Conservation (phyloP, 768 basidiomycete genomes). For the Trametes cubensis region DNA sequence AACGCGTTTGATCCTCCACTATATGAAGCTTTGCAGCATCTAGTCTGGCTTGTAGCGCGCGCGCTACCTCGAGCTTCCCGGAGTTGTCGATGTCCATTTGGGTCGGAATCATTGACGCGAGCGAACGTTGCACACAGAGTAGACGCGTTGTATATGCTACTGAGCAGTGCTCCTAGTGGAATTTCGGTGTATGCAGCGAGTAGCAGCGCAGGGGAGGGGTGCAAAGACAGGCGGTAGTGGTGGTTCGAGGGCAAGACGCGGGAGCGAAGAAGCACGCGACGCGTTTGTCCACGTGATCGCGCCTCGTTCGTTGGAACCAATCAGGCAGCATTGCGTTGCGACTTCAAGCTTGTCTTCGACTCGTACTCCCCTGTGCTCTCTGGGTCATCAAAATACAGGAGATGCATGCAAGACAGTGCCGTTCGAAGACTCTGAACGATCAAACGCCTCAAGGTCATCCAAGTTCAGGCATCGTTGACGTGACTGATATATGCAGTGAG, state of each 20-base stretch:
- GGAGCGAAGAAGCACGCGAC: slow-evolving; percentile 3
- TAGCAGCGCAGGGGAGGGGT: background rate
- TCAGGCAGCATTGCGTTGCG: too few relatives aligned
- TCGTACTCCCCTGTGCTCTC: too few relatives aligned
- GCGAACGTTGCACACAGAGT: background rate
- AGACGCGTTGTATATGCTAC: too few relatives aligned
- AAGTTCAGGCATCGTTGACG: too few relatives aligned
- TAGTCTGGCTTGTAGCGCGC: slow-evolving; percentile 21
- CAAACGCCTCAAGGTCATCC: too few relatives aligned
- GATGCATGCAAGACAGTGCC: too few relatives aligned
- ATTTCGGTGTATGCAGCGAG: background rate
- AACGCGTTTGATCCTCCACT: slow-evolving; percentile 23
- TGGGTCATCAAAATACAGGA: too few relatives aligned
- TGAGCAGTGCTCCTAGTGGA: background rate
- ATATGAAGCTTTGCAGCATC: slow-evolving; percentile 23
- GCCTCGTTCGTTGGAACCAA: background rate
- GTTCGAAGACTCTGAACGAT: too few relatives aligned
- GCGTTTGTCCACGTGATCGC: background rate
- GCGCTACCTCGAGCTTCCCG: slow-evolving; percentile 25
- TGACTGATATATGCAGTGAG: too few relatives aligned
- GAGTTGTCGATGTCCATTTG: slow-evolving; percentile 17
- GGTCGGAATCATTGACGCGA: slow-evolving; percentile 2
- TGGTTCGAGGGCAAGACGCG: background rate
- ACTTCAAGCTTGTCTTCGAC: too few relatives aligned
- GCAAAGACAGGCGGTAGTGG: background rate